Evolutionary conservation across 306 rosid genomes (phyloP), one percentile per base, ranked within the genome.

Genomic region (Arachis stenosperma): DNA sequence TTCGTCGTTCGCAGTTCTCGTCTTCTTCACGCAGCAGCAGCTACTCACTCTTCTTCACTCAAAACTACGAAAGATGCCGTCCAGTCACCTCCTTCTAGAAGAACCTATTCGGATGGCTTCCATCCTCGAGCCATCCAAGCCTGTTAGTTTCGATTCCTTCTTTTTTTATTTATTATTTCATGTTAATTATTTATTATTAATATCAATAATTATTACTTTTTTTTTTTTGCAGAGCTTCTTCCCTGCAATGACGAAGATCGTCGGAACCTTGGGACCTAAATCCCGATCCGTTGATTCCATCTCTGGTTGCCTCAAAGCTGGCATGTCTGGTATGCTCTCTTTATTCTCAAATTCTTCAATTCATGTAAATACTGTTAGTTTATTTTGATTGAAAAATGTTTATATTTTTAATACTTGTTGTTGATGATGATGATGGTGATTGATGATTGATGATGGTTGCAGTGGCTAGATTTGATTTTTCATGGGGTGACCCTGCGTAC

Each of bases 391-490:
- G 37, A 29, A 40, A 5, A 9, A 75, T 43, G 7, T 63, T 10
- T 9, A 30, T 22, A 14, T 36, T 8, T 63, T 13, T 71, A 56
- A 69, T 5, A 13, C 5, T n/a, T 52, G 54, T n/a, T 52, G 54
- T 48, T 48, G 17, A 3, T 48, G 54, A 8, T 46, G 51, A 0
- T 46, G 48, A 8, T 44, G 37, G 4, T 52, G 54, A 10, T 48
- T 48, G 54, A 8, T 46, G 51, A 1, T 46, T 2, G 11, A 9
- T 46, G 51, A 8, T 53, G 81, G 0, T 62, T 77, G 43, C 37
- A 95, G 99, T 95, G 82, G 93, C 99, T 63, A 96, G 99, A 57
- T 91, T 95, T 75, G 99, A 95, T 74, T 91, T 95, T 75, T 91
- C 99, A 0, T 95, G 90, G 99, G 86, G 91, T 29, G 79, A 90